These are phyloP conservation scores for Hevea brasiliensis DNA, from an alignment of 345 rosid genomes.

Conservation along the genomic window DNA sequence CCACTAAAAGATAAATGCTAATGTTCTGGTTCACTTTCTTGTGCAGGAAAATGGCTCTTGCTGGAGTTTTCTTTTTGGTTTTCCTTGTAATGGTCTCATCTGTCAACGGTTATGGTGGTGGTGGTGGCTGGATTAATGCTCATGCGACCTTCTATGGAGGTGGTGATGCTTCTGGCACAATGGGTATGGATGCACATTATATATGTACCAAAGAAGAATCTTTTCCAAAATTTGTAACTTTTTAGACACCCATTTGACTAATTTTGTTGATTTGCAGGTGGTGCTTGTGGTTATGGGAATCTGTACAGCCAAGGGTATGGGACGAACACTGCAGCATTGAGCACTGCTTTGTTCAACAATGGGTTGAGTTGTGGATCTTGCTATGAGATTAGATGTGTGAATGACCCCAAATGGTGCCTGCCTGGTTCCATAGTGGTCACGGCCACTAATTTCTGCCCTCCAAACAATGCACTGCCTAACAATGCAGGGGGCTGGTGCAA, in stretches of 20 bases:
- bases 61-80: conserved; percentile 39
- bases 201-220: neutral
- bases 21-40: neutral
- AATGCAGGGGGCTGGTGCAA: conserved; percentile 33
- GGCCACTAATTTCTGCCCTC: conserved; percentile 35
- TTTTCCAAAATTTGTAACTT: neutral
- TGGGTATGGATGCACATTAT: conserved; percentile 29
- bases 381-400: conserved; percentile 23
- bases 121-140: conserved; percentile 23
- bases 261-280: conserved; percentile 15
- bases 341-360: conserved; percentile 28
- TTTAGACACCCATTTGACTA: neutral
- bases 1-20: neutral
- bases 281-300: conserved; percentile 32
- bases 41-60: conserved; percentile 53
- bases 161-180: conserved; percentile 36
- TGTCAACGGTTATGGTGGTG: conserved; percentile 47
- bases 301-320: conserved; percentile 33
- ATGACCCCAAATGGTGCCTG: conserved; percentile 24
- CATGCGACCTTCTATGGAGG: conserved; percentile 34
- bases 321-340: conserved; percentile 33
- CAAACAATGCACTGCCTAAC: conserved; percentile 32
- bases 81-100: conserved; percentile 51
- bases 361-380: conserved; percentile 31
- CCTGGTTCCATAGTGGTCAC: conserved; percentile 33